A percentile compares a stretch with the other conserved stretches of the same genome.
These are phyloP conservation scores for Cruciata laevipes DNA, from an alignment of 257 asterid genomes.

Conservation along the genomic window DNA sequence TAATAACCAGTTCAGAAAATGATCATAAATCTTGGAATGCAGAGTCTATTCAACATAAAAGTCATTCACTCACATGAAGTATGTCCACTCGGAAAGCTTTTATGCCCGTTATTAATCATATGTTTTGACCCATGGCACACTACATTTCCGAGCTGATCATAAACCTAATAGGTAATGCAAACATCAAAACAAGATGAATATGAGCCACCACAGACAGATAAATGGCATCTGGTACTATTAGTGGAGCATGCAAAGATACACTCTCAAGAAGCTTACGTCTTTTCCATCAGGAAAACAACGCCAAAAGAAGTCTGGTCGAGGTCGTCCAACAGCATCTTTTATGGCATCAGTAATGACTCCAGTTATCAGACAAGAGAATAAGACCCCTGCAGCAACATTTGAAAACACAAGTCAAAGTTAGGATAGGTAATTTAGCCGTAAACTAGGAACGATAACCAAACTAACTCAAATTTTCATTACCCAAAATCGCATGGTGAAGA, in stretches of 20 bases:
- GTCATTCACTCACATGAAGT: constrained; percentile 58
- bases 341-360: constrained; percentile 62
- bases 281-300: constrained; percentile 91
- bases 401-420: constrained; percentile 3
- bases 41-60: neutral
- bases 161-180: constrained; percentile 38
- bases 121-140: constrained; percentile 57
- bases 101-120: constrained; percentile 54
- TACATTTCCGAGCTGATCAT: constrained; percentile 67
- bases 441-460: neutral
- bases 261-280: constrained; percentile 44
- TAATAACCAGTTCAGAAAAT: neutral
- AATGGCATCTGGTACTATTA: neutral
- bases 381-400: constrained; percentile 39
- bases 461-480: constrained; percentile 26
- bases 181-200: constrained; percentile 3
- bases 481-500: constrained; percentile 77
- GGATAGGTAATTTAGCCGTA: neutral
- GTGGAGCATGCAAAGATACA: constrained; percentile 4
- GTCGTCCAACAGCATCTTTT: constrained; percentile 81
- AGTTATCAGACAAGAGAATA: constrained; percentile 55
- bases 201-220: neutral
- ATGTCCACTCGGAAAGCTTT: constrained; percentile 92
- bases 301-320: constrained; percentile 97
- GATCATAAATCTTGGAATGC: neutral